Evolutionary conservation across 306 rosid genomes (phyloP).

Genomic region (Glycine tomentella): DNA sequence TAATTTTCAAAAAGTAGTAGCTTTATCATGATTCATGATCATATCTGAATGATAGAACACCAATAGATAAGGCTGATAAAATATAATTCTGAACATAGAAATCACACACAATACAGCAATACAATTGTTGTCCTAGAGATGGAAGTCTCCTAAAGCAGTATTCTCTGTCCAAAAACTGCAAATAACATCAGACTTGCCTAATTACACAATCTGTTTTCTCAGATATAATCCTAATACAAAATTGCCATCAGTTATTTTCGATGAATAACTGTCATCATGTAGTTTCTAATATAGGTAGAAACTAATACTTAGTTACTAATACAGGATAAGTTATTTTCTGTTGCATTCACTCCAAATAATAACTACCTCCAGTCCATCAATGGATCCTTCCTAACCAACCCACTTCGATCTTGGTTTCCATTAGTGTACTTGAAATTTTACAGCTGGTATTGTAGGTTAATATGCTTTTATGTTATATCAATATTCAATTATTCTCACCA

Average conservation of each 20-base stretch:
- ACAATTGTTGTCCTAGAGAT: neutral
- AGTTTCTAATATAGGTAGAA: neutral
- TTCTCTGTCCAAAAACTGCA: neutral
- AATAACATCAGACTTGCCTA: neutral
- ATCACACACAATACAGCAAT: neutral
- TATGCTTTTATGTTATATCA: slow-evolving; percentile 21
- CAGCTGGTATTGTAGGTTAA: slow-evolving; percentile 11
- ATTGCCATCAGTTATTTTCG: neutral
- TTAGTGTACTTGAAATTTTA: slow-evolving; percentile 13
- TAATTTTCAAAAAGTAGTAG: slow-evolving; percentile 4
- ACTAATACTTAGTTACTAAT: neutral
- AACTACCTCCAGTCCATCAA: neutral
- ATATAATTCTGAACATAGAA: neutral
- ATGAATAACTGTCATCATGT: neutral
- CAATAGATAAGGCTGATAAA: neutral
- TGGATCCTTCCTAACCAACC: neutral
- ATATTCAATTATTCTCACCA: slow-evolving; percentile 9
- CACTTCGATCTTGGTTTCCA: neutral
- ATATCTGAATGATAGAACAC: neutral
- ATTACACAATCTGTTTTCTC: neutral
- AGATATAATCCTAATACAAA: neutral
- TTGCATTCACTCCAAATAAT: neutral
- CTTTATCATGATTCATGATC: slow-evolving; percentile 1
- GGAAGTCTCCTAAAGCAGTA: neutral
- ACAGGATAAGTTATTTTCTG: neutral